Evolutionary conservation across 139 green algal genomes (phyloP).

Genomic region (Chara braunii): DNA sequence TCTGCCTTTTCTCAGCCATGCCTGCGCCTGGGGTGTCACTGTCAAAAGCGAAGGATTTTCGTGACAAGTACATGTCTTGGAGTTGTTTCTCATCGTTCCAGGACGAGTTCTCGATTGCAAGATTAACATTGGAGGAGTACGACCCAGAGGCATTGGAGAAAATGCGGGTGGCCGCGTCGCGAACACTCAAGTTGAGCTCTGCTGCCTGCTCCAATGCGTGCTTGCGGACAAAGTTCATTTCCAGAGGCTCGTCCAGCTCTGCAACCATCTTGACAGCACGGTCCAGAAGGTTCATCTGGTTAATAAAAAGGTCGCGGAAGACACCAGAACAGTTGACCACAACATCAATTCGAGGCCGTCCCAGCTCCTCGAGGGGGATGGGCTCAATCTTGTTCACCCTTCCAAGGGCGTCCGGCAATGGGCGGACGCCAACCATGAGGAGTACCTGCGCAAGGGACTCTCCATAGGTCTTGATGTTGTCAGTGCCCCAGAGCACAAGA

Average conservation of each 20-base stretch:
- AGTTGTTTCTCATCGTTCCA: slow-evolving; percentile 96
- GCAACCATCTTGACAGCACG: slow-evolving; percentile 95
- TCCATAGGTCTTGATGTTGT: slow-evolving; percentile 99
- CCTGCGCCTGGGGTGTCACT: slow-evolving; percentile 79
- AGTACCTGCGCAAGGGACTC: slow-evolving; percentile 88
- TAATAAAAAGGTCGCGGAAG: slow-evolving; percentile 98
- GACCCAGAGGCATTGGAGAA: slow-evolving; percentile 92
- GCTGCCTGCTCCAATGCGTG: slow-evolving; percentile 87
- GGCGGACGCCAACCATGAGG: slow-evolving; percentile 88
- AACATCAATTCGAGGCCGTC: slow-evolving; percentile 88
- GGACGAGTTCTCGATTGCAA: slow-evolving; percentile 92
- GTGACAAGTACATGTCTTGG: slow-evolving; percentile 60
- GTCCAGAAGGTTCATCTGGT: slow-evolving; percentile 97
- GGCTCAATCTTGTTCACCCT: slow-evolving; percentile 99
- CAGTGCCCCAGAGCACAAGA: slow-evolving; percentile 98
- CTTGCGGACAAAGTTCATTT: slow-evolving; percentile 99
- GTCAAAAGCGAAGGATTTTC: slow-evolving; percentile 99
- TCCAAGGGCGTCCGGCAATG: slow-evolving; percentile 87
- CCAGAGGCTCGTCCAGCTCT: slow-evolving; percentile 90
- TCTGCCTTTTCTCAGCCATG: slow-evolving; percentile 74
- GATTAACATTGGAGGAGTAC: slow-evolving; percentile 98
- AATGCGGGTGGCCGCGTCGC: slow-evolving; percentile 87
- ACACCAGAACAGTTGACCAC: slow-evolving; percentile 99
- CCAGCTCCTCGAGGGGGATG: slow-evolving; percentile 94
- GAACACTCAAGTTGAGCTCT: slow-evolving; percentile 71